These are phyloP conservation scores for Candida anglica DNA, from an alignment of 805 yeast genomes.

Conservation along the genomic window DNA sequence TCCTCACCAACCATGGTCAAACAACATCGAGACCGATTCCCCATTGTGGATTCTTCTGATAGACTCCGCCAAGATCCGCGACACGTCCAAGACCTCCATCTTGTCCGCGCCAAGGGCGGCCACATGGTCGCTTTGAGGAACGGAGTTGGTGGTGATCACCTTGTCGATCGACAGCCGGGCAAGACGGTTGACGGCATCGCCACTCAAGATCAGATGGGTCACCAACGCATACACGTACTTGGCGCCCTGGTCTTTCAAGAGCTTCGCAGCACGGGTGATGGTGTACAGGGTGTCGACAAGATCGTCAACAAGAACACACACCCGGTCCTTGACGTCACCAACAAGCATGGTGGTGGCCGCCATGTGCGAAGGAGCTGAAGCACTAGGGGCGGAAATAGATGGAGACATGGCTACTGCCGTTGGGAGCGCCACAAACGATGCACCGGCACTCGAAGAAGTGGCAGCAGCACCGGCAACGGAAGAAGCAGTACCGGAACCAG, in stretches of 20 bases:
- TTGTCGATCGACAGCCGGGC: slow-evolving; percentile 70
- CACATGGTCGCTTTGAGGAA: slow-evolving; percentile 70
- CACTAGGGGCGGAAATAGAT: too few species aligned
- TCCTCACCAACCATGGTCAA: slow-evolving; percentile 69
- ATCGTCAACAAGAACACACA: slow-evolving; percentile 91
- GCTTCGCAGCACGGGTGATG: slow-evolving; percentile 84
- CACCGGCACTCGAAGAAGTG: slow-evolving; percentile 13
- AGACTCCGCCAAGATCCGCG: slow-evolving; percentile 88
- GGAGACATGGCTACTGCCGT: too few species aligned
- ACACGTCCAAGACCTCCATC: slow-evolving; percentile 81
- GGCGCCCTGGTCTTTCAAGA: slow-evolving; percentile 92
- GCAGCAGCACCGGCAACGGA: slow-evolving; percentile 13
- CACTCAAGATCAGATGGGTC: slow-evolving; percentile 91
- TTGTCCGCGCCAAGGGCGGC: slow-evolving; percentile 49
- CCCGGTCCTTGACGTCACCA: slow-evolving; percentile 85
- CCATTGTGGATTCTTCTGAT: slow-evolving; percentile 96
- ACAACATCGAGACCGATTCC: slow-evolving; percentile 89
- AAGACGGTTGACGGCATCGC: slow-evolving; percentile 79
- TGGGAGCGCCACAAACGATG: slow-evolving; percentile 15
- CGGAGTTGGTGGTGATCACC: slow-evolving; percentile 83
- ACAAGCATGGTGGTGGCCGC: slow-evolving; percentile 91
- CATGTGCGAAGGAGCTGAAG: slow-evolving; percentile 16
- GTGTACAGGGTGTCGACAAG: slow-evolving; percentile 92
- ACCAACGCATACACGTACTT: slow-evolving; percentile 78
- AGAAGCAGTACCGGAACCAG: slow-evolving; percentile 14